Conservation (phyloP, 192 early-diverging fungal genomes). For the Cladochytrium replicatum region DNA sequence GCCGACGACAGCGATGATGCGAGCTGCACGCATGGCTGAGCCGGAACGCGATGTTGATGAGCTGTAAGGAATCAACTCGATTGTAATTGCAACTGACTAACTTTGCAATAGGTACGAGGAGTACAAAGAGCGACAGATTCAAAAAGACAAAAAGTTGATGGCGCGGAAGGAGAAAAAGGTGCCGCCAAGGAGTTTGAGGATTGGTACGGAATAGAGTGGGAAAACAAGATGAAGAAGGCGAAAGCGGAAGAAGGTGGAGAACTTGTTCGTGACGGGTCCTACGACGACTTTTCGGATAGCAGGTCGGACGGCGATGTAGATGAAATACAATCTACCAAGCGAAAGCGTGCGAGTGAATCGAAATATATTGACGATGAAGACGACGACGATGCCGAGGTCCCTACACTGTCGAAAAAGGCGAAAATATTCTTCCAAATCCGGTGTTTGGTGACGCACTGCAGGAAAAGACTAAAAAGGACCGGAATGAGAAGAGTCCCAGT, state of each 20-base stretch:
- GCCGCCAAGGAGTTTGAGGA: slow-evolving; percentile 46
- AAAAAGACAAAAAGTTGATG: slow-evolving; percentile 64
- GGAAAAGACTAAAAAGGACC: slow-evolving; percentile 9
- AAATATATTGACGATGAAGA: slow-evolving; percentile 46
- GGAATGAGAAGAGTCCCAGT: too few relatives aligned
- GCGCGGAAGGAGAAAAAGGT: slow-evolving; percentile 59
- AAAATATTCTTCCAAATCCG: slow-evolving; percentile 95
- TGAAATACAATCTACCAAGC: too few relatives aligned
- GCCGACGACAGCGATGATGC: slow-evolving; percentile 49
- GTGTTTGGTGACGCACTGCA: slow-evolving; percentile 46
- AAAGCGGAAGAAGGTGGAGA: too few relatives aligned
- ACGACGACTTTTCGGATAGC: too few relatives aligned
- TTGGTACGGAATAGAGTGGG: slow-evolving; percentile 46
- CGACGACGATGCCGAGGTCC: slow-evolving; percentile 21
- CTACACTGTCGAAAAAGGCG: slow-evolving; percentile 66
- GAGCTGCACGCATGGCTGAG: slow-evolving; percentile 14
- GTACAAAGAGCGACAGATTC: slow-evolving; percentile 59
- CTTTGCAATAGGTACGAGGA: slow-evolving; percentile 49
- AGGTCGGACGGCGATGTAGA: too few relatives aligned
- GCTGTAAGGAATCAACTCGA: slow-evolving; percentile 55
- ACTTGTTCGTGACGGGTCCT: too few relatives aligned
- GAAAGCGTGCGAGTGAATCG: slow-evolving; percentile 37
- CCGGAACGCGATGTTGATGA: slow-evolving; percentile 41
- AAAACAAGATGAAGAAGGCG: slow-evolving; percentile 31
- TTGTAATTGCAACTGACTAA: background rate